phyloP scores from a whole-genome alignment of 257 asterid genomes.

The Solanum commersonii region DNA sequence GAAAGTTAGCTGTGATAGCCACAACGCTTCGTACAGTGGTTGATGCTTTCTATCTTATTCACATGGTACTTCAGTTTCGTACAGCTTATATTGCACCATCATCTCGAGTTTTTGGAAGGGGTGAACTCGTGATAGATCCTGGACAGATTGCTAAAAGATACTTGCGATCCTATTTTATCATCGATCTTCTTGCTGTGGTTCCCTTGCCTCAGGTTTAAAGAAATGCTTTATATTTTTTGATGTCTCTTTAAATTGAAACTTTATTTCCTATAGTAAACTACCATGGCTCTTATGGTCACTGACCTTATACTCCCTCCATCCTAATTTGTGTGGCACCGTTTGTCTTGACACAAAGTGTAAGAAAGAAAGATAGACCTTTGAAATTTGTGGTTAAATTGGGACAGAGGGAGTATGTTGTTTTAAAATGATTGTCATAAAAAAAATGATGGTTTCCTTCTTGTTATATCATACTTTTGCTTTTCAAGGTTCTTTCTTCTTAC shows the following conservation, averaged over 20 bases:
- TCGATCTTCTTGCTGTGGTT: slow-evolving; percentile 78
- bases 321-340: background rate
- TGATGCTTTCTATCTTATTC: slow-evolving; percentile 57
- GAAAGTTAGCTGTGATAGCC: slow-evolving; percentile 62
- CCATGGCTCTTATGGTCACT: background rate
- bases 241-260: background rate
- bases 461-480: background rate
- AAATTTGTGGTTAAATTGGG: background rate
- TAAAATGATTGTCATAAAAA: background rate
- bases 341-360: background rate
- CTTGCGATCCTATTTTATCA: slow-evolving; percentile 61
- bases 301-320: background rate
- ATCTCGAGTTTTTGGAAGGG: slow-evolving; percentile 97
- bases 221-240: background rate
- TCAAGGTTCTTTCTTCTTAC: background rate
- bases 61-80: slow-evolving; percentile 78
- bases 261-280: background rate
- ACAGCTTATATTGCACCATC: slow-evolving; percentile 98
- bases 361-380: background rate
- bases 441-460: background rate
- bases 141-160: slow-evolving; percentile 68
- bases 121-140: slow-evolving; percentile 95
- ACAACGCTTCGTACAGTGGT: slow-evolving; percentile 66
- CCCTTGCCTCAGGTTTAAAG: slow-evolving; percentile 84
- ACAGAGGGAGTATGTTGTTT: background rate